Conservation (phyloP, 2,329 filamentous ascomycete species). For the Cladorrhinum sp. region DNA sequence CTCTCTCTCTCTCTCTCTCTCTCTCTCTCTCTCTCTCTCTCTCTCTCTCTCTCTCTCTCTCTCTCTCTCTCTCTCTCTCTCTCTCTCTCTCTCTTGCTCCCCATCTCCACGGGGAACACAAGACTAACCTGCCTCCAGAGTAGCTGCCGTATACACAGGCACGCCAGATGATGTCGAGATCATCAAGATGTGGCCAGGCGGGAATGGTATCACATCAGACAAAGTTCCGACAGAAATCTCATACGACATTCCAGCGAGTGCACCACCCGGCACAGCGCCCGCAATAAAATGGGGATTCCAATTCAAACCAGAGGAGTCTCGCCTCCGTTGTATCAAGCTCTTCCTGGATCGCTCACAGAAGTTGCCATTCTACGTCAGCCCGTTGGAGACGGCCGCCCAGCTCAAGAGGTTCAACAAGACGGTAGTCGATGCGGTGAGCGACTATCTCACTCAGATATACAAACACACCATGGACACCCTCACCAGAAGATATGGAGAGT, state of each 20-base stretch:
- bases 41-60: too few relatives aligned
- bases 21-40: too few relatives aligned
- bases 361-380: slow-evolving; percentile 75
- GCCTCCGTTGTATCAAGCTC: slow-evolving; percentile 78
- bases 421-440: slow-evolving; percentile 73
- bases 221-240: slow-evolving; percentile 82
- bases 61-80: too few relatives aligned
- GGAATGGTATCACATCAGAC: slow-evolving; percentile 82
- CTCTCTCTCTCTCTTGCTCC: too few relatives aligned
- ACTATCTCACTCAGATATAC: slow-evolving; percentile 75
- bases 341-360: slow-evolving; percentile 79
- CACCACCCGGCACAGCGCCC: slow-evolving; percentile 41
- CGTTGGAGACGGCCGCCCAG: slow-evolving; percentile 72
- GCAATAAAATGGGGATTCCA: slow-evolving; percentile 76
- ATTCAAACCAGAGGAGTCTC: slow-evolving; percentile 72
- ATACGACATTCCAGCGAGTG: slow-evolving; percentile 46
- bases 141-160: slow-evolving; percentile 70
- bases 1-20: too few relatives aligned
- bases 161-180: slow-evolving; percentile 79
- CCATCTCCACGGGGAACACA: too few relatives aligned
- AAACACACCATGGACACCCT: slow-evolving; percentile 76
- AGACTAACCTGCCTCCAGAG: slow-evolving; percentile 39
- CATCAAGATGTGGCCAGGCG: slow-evolving; percentile 81
- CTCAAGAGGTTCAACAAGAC: slow-evolving; percentile 73
- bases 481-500: slow-evolving; percentile 69